Evolutionary conservation across 805 yeast genomes (phyloP), one percentile per base, ranked within the genome.

Genomic region (Komagataella ulmi): DNA sequence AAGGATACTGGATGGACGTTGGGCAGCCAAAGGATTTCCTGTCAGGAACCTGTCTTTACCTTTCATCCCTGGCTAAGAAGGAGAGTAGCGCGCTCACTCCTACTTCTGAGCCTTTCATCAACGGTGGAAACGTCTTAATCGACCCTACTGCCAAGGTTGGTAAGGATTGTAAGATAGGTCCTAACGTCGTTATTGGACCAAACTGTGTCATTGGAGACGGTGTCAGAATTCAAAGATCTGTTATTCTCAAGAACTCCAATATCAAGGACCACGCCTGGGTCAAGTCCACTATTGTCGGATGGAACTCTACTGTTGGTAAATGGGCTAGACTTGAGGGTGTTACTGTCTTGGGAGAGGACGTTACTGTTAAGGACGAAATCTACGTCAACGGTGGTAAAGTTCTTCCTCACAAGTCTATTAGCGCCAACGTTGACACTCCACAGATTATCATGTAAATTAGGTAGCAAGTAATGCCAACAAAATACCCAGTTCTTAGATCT

Each of bases 1-100:
- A 93, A 77, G 98, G 99, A 59, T 93, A 83, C 87, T 93, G 99
- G 99, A 93, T 93, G 99, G 99, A 93, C 72, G 97, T 93, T 61
- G 99, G 99, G 72, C 99, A 93, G 79, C 99, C 99, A 80, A 93
- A 91, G 81, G 99, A 93, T 74, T 93, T 89, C 83, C 74, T 93
- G 59, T 83, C 96, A 54, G 99, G 99, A 71, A 88, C 97, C 64
- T 82, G 89, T 61, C 76, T 91, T 58, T 93, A 90, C 79, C 79
- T 93, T 70, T 78, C 85, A 68, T 84, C 98, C 52, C 74, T 89
- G 66, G 71, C 91, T 62, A 85, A 85, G 81, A 88, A 83, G 73
- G 67, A 73, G 60, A 86, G 97, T 57, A 78, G 78, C 61, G 67
- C 73, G 59, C 81, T 90, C 67, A 79, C 82, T 55, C 65, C 79